A percentile compares a stretch with the other conserved stretches of the same genome.
Conservation (phyloP, 257 asterid genomes). For the Solanum clarkiae region DNA sequence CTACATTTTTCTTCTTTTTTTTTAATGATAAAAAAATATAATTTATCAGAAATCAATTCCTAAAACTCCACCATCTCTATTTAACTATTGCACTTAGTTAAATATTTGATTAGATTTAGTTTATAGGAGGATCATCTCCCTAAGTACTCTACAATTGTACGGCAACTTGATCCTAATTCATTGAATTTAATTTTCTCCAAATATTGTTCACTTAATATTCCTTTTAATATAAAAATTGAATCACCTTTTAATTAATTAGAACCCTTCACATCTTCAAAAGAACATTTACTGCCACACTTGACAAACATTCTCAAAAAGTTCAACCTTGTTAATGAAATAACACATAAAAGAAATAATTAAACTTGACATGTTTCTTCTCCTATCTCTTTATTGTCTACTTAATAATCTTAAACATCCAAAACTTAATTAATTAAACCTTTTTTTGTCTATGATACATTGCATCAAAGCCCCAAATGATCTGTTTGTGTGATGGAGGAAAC, state of each 20-base stretch:
- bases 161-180: background rate
- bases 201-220: background rate
- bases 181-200: background rate
- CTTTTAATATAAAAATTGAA: background rate
- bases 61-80: background rate
- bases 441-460: constrained; percentile 2
- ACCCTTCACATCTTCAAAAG: background rate
- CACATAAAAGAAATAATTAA: background rate
- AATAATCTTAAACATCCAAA: background rate
- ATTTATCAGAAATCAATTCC: background rate
- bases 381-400: background rate
- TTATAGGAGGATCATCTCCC: background rate
- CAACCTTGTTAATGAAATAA: background rate
- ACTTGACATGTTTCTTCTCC: background rate
- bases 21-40: background rate
- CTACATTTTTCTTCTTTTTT: background rate
- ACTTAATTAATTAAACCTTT: background rate
- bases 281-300: background rate
- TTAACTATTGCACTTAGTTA: background rate
- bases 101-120: background rate
- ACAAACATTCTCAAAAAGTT: background rate
- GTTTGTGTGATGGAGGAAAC: constrained; percentile 9
- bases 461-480: constrained; percentile 1
- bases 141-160: background rate
- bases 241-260: background rate